Base-by-base conservation (phyloP, 768 basidiomycete genomes). In the Boletus edulis region DNA sequence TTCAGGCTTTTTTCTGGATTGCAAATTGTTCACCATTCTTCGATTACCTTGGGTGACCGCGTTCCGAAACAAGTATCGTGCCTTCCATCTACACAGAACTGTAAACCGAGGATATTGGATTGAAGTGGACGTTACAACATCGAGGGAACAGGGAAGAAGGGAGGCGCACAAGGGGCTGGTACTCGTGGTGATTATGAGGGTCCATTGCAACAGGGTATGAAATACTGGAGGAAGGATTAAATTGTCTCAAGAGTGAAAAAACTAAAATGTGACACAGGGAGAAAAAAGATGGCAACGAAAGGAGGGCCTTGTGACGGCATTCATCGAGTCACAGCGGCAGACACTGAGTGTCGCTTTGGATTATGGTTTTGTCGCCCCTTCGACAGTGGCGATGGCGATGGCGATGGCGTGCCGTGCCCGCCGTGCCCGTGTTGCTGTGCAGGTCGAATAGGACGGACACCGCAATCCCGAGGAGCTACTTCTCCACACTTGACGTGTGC, bases 401-500 rank as follows among this genome's bases (percentile, higher is more conserved):
- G 65, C 10, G 56, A 35, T 48, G 55, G 65, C 10, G 56, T 46
- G 24, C 54, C 51, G 22, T 59, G 54, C 38, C 53, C 54, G 37
- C 51, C 61, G 31, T 68, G 69, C 15, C 59, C 63, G 52, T 70
- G 65, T 27, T 62, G 66, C 52, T 64, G 64, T 52, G 49, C 57
- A 40, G 66, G 56, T 55, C 66, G 62, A 27, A 67, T 47, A 20
- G 77, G 75, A 38, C 80, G 82, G n/a, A 83, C 52, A 18, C 87
- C 90, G 63, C 91, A 93, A 69, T 93, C 86, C 50, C 79, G 76
- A 11, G 91, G 91, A 13, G 91, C 91, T 44, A 81, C 64, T 66
- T 94, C 91, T 17, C 91, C 91, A 62, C 92, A 94, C 67, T 91
- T 92, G 58, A 90, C 78, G 65, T 94, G 91, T n/a, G 88, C 81